Conservation (phyloP, 306 rosid genomes). For the Vigna radiata region DNA sequence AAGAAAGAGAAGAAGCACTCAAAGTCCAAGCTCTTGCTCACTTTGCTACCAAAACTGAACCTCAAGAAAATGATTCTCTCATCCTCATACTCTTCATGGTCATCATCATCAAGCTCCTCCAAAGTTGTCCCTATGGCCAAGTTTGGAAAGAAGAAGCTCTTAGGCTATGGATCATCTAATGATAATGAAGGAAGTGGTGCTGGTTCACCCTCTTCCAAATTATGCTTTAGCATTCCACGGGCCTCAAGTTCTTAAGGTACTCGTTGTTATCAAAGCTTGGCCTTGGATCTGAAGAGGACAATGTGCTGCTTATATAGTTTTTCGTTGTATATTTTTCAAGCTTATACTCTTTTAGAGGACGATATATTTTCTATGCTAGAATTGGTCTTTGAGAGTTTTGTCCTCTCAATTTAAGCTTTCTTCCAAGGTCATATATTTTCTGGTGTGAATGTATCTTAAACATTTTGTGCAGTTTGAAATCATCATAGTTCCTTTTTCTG, state of each 20-base stretch:
- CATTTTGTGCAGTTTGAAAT: conserved; percentile 8
- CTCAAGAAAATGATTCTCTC: conserved; percentile 45
- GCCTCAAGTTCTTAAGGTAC: conserved; percentile 23
- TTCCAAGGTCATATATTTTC: background rate
- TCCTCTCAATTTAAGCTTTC: conserved; percentile 9
- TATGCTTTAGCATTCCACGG: conserved; percentile 58
- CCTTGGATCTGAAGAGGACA: conserved; percentile 30
- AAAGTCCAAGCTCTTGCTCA: conserved; percentile 49
- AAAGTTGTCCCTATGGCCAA: conserved; percentile 25
- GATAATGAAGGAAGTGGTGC: conserved; percentile 47
- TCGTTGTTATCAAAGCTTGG: background rate
- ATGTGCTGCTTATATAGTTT: conserved; percentile 16
- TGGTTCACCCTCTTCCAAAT: conserved; percentile 59
- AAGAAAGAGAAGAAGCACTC: conserved; percentile 54
- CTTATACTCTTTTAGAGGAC: conserved; percentile 16
- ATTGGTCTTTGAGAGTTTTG: conserved; percentile 34
- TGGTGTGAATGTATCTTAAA: conserved; percentile 30
- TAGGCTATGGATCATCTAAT: conserved; percentile 57
- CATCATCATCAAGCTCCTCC: conserved; percentile 43
- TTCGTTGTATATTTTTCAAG: conserved; percentile 29
- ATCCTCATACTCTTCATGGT: conserved; percentile 26
- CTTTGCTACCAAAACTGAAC: conserved; percentile 50
- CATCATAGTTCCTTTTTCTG: conserved; percentile 6
- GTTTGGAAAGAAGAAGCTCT: conserved; percentile 37
- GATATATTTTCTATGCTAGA: conserved; percentile 10